Conservation (phyloP, 2,329 filamentous ascomycete genomes). For the Xylaria hypoxylon region DNA sequence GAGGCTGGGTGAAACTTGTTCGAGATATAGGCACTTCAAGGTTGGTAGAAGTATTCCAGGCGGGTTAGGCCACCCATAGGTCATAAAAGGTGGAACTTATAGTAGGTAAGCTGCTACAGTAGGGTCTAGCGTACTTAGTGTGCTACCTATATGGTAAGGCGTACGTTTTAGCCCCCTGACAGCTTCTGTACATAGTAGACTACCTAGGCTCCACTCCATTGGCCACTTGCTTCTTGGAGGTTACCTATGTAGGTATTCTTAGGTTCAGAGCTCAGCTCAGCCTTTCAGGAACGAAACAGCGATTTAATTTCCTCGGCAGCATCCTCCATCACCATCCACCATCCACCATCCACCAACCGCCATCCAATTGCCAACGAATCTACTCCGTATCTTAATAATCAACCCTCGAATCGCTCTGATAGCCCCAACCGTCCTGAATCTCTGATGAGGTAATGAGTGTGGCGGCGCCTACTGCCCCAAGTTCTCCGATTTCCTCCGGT, state of each 20-base stretch:
- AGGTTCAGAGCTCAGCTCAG: background rate
- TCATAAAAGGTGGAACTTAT: too few species aligned
- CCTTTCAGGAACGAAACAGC: slow-evolving; percentile 31
- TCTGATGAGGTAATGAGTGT: slow-evolving; percentile 44
- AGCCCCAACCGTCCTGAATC: slow-evolving; percentile 12
- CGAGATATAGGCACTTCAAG: background rate
- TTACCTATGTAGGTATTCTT: background rate
- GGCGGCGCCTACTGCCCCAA: slow-evolving; percentile 38
- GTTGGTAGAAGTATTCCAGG: background rate
- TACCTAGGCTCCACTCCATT: slow-evolving; percentile 1
- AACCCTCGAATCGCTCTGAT: background rate
- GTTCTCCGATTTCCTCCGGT: slow-evolving; percentile 36
- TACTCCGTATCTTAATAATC: background rate
- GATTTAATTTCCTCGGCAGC: slow-evolving; percentile 7
- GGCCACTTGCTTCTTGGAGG: background rate
- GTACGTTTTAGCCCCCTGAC: background rate
- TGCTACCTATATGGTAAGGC: too few species aligned
- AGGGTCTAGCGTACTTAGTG: too few species aligned
- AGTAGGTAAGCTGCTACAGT: too few species aligned
- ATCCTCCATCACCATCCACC: background rate
- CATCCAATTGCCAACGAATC: slow-evolving; percentile 9
- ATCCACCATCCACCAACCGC: background rate
- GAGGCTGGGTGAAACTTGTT: background rate
- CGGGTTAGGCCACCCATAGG: too few species aligned
- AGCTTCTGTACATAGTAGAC: too few species aligned